These are phyloP conservation scores for Prunus salicina DNA, from an alignment of 306 rosid species.

Conservation along the genomic window DNA sequence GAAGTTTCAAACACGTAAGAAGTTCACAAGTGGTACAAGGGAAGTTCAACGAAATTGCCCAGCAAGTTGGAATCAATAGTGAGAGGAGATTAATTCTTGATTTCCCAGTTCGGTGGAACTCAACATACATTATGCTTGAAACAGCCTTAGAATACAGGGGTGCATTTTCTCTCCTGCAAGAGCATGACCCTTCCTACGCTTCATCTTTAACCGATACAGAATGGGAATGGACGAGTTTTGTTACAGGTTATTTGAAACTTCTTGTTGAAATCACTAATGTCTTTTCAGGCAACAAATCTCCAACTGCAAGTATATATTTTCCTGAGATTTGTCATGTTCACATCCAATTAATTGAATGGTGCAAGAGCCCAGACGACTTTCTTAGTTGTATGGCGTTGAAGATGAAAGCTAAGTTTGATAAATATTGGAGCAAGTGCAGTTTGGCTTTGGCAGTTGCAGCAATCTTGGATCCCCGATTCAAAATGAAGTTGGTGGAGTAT, in stretches of 20 bases:
- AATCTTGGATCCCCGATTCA: conserved; percentile 89
- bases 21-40: conserved; percentile 69
- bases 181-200: conserved; percentile 57
- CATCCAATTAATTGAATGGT: conserved; percentile 83
- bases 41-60: conserved; percentile 74
- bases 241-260: conserved; percentile 69
- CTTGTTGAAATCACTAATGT: conserved; percentile 67
- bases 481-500: conserved; percentile 92
- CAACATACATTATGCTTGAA: conserved; percentile 78
- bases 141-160: conserved; percentile 70
- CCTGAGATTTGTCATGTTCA: conserved; percentile 92
- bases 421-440: conserved; percentile 94
- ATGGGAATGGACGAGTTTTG: conserved; percentile 70
- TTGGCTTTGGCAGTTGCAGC: conserved; percentile 82
- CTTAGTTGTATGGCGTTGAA: conserved; percentile 64
- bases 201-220: conserved; percentile 64
- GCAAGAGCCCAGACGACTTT: conserved; percentile 72
- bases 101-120: conserved; percentile 66
- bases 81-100: conserved; percentile 62
- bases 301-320: conserved; percentile 77
- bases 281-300: conserved; percentile 58
- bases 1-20: conserved; percentile 59
- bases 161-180: conserved; percentile 65
- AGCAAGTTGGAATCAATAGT: conserved; percentile 54
- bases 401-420: conserved; percentile 82